Conservation (phyloP, 2,329 filamentous ascomycete species). For the Bipolaris zeicola region DNA sequence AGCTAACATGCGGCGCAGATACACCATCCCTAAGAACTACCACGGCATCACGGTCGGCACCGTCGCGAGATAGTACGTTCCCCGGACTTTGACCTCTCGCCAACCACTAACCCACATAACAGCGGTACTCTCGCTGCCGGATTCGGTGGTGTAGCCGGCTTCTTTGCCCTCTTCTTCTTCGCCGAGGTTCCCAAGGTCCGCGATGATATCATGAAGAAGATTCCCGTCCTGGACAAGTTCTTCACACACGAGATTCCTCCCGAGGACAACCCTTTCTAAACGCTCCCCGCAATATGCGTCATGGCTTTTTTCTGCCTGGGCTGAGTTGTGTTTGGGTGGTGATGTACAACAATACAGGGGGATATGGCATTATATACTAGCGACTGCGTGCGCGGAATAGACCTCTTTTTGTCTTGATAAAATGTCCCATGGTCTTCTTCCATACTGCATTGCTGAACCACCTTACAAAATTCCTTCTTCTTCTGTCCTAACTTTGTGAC, state of each 20-base stretch:
- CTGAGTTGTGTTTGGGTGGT: neutral
- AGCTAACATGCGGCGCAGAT: constrained; percentile 50
- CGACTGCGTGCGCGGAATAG: constrained; percentile 36
- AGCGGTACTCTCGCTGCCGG: constrained; percentile 55
- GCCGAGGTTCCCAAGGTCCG: constrained; percentile 67
- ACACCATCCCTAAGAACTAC: constrained; percentile 56
- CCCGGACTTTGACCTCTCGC: neutral
- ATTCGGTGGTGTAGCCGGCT: constrained; percentile 63
- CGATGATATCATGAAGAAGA: constrained; percentile 65
- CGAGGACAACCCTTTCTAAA: constrained; percentile 66
- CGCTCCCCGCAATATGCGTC: neutral
- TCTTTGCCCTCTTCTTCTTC: constrained; percentile 69
- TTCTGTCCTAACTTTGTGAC: neutral
- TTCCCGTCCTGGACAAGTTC: constrained; percentile 63
- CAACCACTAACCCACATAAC: constrained; percentile 13
- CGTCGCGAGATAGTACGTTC: constrained; percentile 55
- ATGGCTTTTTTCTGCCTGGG: constrained; percentile 9
- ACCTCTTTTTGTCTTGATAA: constrained; percentile 29
- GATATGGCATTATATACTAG: constrained; percentile 28
- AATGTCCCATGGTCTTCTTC: no score
- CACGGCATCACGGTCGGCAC: constrained; percentile 55
- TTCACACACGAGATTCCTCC: constrained; percentile 63
- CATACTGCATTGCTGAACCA: constrained; percentile 17
- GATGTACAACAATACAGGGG: constrained; percentile 25
- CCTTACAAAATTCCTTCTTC: neutral